phyloP scores from a whole-genome alignment of 2,329 filamentous ascomycete species.

The Aspergillus uvarum region DNA sequence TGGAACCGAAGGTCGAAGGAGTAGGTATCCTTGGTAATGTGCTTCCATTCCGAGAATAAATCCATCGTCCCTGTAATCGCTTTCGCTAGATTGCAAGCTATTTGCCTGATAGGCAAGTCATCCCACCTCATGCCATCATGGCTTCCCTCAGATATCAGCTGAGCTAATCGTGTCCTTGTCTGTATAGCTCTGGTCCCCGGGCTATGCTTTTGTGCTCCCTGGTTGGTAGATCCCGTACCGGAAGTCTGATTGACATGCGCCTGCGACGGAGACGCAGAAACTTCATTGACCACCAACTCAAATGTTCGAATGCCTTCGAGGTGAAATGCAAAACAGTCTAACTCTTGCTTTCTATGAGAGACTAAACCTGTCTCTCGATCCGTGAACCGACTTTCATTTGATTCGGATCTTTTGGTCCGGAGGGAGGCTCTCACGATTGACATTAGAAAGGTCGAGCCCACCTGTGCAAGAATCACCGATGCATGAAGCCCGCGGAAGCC shows the following conservation, averaged over 20 bases:
- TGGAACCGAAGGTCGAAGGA: conserved; percentile 22
- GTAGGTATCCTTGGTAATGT: conserved; percentile 2
- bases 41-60: conserved; percentile 26
- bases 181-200: conserved; percentile 18
- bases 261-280: neutral
- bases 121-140: conserved; percentile 23
- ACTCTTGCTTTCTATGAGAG: conserved; percentile 30
- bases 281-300: conserved; percentile 10
- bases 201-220: neutral
- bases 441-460: conserved; percentile 40
- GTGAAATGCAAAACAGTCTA: conserved; percentile 35
- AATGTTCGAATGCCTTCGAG: conserved; percentile 28
- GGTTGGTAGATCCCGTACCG: conserved; percentile 3
- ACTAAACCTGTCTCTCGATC: conserved; percentile 20
- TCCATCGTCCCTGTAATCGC: conserved; percentile 32
- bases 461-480: conserved; percentile 36
- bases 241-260: conserved; percentile 13
- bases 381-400: conserved; percentile 29
- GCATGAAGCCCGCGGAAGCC: conserved; percentile 40
- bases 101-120: conserved; percentile 28
- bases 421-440: conserved; percentile 36
- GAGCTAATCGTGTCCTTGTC: conserved; percentile 25
- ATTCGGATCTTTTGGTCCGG: conserved; percentile 33
- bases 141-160: conserved; percentile 19
- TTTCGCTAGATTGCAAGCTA: conserved; percentile 22